Base-by-base conservation (phyloP, 306 rosid genomes). In the Quercus rubra region DNA sequence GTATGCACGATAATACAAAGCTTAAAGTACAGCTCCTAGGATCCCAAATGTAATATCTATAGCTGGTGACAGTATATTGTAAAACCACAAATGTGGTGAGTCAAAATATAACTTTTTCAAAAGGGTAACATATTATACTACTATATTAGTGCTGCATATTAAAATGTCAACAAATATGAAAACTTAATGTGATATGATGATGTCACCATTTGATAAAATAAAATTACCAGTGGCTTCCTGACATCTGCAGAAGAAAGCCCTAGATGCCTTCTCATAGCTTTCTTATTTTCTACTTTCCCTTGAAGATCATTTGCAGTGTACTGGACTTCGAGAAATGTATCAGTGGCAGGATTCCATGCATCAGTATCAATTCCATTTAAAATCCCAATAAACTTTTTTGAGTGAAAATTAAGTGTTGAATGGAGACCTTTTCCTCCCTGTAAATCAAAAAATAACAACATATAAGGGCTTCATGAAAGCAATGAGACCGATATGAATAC, bases 341-440 rank as follows among this genome's bases (percentile, higher is more conserved):
- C 98, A 11, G 90, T 89, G 63, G 93, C 82, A 71, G 99, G 99
- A 85, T 95, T 90, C 99, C 99, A 95, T 58, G 88, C 83, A 83
- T 93, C 99, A 56, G 91, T 83, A 82, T 95, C 99, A 74, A 95
- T 93, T 73, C 99, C 99, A 87, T 95, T 95, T 46, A 95, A 87
- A 89, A 95, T 78, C 70, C 99, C 99, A 63, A 88, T 31, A 77
- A 95, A 95, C 89, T 95, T 95, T 84, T 85, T 95, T 57, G 96
- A 81, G 87, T 95, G 96, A 69, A 86, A 49, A 63, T 91, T 80
- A 55, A 95, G 94, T 46, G 97, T 93, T 64, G 96, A 88, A 87
- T 95, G 93, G 63, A 95, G 98, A 77, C 99, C 97, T 6, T 73
- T 80, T 57, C 99, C 99, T 84, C 94, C 94, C 99, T 93, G 88